Evolutionary conservation across 441 rosid genomes (phyloP), one percentile per base, ranked within the genome.

Genomic region (Arabidopsis lyrata): DNA sequence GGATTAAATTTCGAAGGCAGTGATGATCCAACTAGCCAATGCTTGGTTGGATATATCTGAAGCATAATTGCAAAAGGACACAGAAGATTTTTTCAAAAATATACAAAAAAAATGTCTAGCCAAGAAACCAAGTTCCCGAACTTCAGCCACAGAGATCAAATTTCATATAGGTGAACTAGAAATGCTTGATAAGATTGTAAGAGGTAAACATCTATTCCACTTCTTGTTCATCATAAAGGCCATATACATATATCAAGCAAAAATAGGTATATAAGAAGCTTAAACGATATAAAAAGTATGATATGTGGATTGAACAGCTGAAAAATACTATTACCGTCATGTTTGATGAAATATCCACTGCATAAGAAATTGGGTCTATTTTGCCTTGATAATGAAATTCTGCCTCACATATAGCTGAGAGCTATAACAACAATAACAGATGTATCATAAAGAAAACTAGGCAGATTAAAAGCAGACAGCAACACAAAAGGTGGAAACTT

Each of bases 351-450:
- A 86, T 69, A 72, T 65, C 55, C 56, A 85, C 90, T 49, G 80
- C 88, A 76, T 90, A 89, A 63, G 79, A 71, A 68, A 85, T 84
- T 42, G 98, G 92, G 64, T 84, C 88, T 58, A 48, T 77, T 81
- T 92, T 92, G 84, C 87, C 98, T 77, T 82, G 98, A 80, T 88
- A 87, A 82, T 95, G 98, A 75, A 95, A 95, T 75, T 73, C 70
- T 16, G 93, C 88, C 91, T 91, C 97, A 12, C 91, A 85, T 62
- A 91, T 83, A 67, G 99, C 91, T 57, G 93, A 81, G 79, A 92
- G 92, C 99, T 95, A 83, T 90, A 84, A 27, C 35, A 55, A 82
- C 50, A 82, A 49, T 67, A 74, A 14, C 68, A 67, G 44, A 67
- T 36, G 39, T 63, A 54, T 80, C 47, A 20, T 4, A 11, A 49